These are phyloP conservation scores for Pseudonitzschia multiseries DNA, from an alignment of 108 stramenopile genomes.

Conservation along the genomic window DNA sequence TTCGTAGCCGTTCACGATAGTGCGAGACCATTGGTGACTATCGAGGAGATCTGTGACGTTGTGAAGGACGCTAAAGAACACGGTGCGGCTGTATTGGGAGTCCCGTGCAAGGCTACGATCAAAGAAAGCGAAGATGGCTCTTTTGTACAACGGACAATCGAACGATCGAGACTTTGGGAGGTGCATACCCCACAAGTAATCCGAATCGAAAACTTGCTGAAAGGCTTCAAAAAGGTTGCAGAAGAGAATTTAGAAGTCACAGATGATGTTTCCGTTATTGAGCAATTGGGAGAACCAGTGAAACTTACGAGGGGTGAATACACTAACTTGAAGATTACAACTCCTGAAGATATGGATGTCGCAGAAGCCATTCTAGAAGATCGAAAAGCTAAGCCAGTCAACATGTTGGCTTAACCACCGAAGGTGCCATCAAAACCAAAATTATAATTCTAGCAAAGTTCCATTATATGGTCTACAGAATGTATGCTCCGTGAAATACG, in stretches of 20 bases:
- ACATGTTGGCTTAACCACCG: slow-evolving; percentile 19
- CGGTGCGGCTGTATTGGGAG: slow-evolving; percentile 93
- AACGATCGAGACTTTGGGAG: slow-evolving; percentile 86
- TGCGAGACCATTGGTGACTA: slow-evolving; percentile 91
- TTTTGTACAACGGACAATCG: slow-evolving; percentile 81
- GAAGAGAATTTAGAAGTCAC: slow-evolving; percentile 86
- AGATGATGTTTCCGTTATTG: slow-evolving; percentile 95
- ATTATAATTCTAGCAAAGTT: too few species aligned
- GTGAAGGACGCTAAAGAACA: slow-evolving; percentile 65
- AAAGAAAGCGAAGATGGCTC: slow-evolving; percentile 87
- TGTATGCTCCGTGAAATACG: too few species aligned
- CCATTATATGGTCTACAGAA: too few species aligned
- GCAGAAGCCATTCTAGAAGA: slow-evolving; percentile 83
- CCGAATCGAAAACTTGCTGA: slow-evolving; percentile 65
- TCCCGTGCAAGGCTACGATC: slow-evolving; percentile 96
- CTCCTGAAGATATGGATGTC: slow-evolving; percentile 94
- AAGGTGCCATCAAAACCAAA: too few species aligned
- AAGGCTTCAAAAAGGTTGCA: slow-evolving; percentile 82
- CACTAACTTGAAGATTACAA: slow-evolving; percentile 96
- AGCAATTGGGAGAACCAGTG: slow-evolving; percentile 88
- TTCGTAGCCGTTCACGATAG: slow-evolving; percentile 90
- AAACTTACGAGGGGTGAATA: slow-evolving; percentile 93
- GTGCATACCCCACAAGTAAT: slow-evolving; percentile 94
- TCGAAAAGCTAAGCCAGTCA: slow-evolving; percentile 34
- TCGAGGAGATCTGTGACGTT: slow-evolving; percentile 72